Base-by-base conservation (phyloP, 306 rosid species). In the Erythrophleum fordii region DNA sequence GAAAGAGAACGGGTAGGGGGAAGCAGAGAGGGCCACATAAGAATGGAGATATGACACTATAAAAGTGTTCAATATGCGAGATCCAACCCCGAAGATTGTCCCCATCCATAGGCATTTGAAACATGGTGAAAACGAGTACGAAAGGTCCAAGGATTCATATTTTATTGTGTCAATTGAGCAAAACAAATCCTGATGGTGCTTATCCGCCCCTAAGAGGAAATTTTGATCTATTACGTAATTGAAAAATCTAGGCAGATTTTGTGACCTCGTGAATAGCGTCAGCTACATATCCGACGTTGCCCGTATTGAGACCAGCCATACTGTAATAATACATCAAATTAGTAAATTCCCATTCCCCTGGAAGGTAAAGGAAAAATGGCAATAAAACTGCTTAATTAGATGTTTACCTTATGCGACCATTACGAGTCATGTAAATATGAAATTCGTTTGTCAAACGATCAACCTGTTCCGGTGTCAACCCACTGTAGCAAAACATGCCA, bases 401-500 rank as follows among this genome's bases (percentile, higher is more conserved):
- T 26, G 42, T n/a, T 4, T 83, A 89, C 99, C 99, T 93, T 62
- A 95, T 93, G 11, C 98, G 98, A 61, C 97, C 99, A 39, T 95
- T 93, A 69, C 96, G 95, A 78, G 99, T 95, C 96, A 95, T 62
- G 81, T 95, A 95, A 51, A 93, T 93, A 82, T 93, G 98, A 84
- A 90, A 90, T 73, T 95, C 93, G 16, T 45, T 89, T 12, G 94
- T 93, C 94, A 95, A 83, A 64, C 89, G 93, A 82, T 95, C 99
- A 42, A 95, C 98, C 82, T 95, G 96, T 79, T 93, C 96, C 1
- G 98, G 98, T 17, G 98, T 88, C 94, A 95, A 13, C 58, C 99
- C 98, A 76, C 96, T 95, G 69, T 84, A 95, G 87, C 98, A 95
- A 87, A 95, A 91, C 99, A 95, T 95, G 59, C 98, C 99, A 79